Conservation (phyloP, 352 stramenopile genomes). For the Globisporangium heterothallicum region DNA sequence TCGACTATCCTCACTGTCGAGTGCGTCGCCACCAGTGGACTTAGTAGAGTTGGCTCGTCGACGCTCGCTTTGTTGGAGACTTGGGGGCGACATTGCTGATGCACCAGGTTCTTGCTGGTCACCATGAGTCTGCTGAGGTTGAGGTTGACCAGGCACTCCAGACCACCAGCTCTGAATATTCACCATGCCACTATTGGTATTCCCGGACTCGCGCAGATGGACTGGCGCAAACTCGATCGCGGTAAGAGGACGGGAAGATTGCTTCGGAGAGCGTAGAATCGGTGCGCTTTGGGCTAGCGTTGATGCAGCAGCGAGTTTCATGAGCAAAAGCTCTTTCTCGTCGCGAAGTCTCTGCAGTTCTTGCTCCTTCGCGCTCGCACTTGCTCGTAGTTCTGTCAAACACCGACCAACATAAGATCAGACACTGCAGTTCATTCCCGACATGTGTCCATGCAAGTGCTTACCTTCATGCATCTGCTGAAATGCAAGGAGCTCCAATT, state of each 20-base stretch:
- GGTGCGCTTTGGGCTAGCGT: not conserved
- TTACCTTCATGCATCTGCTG: slow-evolving; percentile 18
- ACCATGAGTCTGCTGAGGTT: not conserved
- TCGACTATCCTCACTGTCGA: no score
- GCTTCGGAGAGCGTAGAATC: slow-evolving; percentile 7
- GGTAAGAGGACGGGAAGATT: slow-evolving; percentile 16
- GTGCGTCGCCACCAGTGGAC: no score
- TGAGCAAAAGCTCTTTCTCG: not conserved
- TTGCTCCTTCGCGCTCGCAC: slow-evolving; percentile 15
- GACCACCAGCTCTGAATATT: slow-evolving; percentile 65
- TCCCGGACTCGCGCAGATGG: not conserved
- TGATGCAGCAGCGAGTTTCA: not conserved
- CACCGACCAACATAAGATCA: slow-evolving; percentile 5
- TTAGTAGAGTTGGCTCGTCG: slow-evolving; percentile 2
- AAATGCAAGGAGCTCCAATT: slow-evolving; percentile 22
- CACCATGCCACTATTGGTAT: slow-evolving; percentile 12
- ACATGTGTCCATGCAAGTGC: not conserved
- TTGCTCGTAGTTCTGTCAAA: slow-evolving; percentile 14
- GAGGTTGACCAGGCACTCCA: slow-evolving; percentile 9
- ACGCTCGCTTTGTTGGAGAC: slow-evolving; percentile 3
- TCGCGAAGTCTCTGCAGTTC: not conserved
- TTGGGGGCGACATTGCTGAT: not conserved
- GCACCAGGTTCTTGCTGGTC: slow-evolving; percentile 13
- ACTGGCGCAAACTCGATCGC: slow-evolving; percentile 20
- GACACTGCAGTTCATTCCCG: no score